Base-by-base conservation (phyloP, 495 filamentous ascomycete genomes). In the Aspergillus affinis region DNA sequence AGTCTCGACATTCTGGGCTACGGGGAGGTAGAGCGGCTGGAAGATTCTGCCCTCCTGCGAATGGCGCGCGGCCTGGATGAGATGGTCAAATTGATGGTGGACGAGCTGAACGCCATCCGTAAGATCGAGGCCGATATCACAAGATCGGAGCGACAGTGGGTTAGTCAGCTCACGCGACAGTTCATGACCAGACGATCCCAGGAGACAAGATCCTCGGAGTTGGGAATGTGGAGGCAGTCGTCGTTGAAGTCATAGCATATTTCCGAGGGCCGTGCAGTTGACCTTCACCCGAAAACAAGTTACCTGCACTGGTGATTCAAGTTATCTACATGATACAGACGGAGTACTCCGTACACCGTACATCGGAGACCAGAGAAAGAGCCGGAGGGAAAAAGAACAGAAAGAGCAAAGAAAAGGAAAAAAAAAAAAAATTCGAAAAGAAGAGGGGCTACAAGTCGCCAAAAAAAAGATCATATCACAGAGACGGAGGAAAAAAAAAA, bases 71-170 rank as follows among this genome's bases (percentile, higher is more conserved):
- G 66, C 13, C 63, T 79, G 15, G 62, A 62, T n/a, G 72, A 76
- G 21, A 64, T 76, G 45, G 60, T 73, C 10, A 65, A 64, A 13
- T 59, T 74, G 20, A 76, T 82, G 75, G 55, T 74, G 1, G 75
- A 82, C 26, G 80, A 82, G 60, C 58, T 81, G 30, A 69, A 69
- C 6, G 60, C 69, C 12, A 78, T 82, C 54, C 73, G 70, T 36
- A 69, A 57, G 21, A 74, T 82, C 29, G 79, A 82, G 53, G 54
- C 56, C 12, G 76, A 76, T 44, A 52, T 80, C 6, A 69, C 81
- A 45, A 64, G 59, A 10, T 64, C 70, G 6, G 80, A 83, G 61
- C 66, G 63, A 45, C 57, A 62, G 44, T 72, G 68, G 69, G 72
- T 79, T 53, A 63, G 73, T 61, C 65, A 62, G 13, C 65, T 73